phyloP scores from a whole-genome alignment of 2,329 filamentous ascomycete genomes.

The Paraconiothyrium brasiliense region DNA sequence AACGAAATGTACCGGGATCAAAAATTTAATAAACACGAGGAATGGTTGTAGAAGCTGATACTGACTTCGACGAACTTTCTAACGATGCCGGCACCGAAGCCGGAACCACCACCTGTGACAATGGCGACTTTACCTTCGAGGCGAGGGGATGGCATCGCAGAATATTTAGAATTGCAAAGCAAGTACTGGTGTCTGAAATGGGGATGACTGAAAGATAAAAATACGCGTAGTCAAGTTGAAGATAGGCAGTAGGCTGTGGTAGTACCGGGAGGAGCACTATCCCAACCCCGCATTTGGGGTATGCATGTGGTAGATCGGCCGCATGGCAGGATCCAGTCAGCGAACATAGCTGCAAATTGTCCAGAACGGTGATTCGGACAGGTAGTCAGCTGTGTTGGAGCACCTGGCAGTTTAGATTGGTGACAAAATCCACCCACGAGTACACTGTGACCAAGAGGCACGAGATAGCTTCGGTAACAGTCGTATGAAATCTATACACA shows the following conservation, averaged over 20 bases:
- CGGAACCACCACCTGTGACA: conserved; percentile 38
- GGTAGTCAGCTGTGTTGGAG: not conserved
- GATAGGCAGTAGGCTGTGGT: not conserved
- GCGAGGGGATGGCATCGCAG: conserved; percentile 11
- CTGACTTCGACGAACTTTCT: conserved; percentile 30
- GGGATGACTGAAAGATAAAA: not conserved
- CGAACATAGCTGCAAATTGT: not conserved
- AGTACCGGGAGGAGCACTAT: not conserved
- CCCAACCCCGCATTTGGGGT: conserved; percentile 1
- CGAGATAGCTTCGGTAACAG: not conserved
- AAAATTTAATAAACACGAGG: too few relatives aligned
- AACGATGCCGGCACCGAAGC: conserved; percentile 44
- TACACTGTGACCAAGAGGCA: not conserved
- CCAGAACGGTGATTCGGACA: not conserved
- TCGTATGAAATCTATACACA: conserved; percentile 22
- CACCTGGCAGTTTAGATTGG: not conserved
- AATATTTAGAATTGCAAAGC: not conserved
- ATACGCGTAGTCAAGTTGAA: not conserved
- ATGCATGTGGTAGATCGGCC: not conserved
- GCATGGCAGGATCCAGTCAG: not conserved
- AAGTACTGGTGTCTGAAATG: not conserved
- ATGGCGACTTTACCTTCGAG: conserved; percentile 24
- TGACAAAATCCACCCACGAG: not conserved
- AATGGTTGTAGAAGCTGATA: too few relatives aligned
- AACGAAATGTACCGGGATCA: too few relatives aligned